Conservation (phyloP, 2,329 filamentous ascomycete genomes). For the Fusarium equiseti region DNA sequence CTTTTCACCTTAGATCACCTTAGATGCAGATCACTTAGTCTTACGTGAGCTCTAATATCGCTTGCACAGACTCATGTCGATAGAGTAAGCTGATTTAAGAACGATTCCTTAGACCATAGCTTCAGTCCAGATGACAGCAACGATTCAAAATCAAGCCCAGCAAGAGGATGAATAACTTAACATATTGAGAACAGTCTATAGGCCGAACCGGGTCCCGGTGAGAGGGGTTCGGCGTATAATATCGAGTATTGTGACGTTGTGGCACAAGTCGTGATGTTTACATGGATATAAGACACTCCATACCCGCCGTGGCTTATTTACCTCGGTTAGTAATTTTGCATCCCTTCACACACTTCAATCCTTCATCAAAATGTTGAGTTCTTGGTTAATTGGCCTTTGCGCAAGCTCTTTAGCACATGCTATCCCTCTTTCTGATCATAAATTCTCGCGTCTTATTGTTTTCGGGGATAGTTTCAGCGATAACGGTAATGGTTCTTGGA, state of each 20-base stretch:
- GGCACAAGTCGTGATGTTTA: constrained; percentile 4
- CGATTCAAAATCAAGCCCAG: no score
- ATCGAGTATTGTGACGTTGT: not conserved
- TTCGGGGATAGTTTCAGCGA: constrained; percentile 41
- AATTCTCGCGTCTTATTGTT: constrained; percentile 17
- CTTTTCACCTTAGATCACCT: no score
- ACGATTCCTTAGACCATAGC: no score
- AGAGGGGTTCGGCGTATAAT: not conserved
- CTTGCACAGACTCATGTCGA: no score
- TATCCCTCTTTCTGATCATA: not conserved
- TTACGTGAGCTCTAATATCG: no score
- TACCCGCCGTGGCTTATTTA: constrained; percentile 7
- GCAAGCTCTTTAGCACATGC: not conserved
- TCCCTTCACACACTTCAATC: constrained; percentile 4
- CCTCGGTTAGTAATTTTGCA: constrained; percentile 7
- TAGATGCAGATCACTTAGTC: no score
- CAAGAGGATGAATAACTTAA: no score
- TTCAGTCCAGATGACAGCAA: no score
- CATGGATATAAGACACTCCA: constrained; percentile 21
- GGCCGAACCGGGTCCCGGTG: not conserved
- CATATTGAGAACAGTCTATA: no score
- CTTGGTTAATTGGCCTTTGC: not conserved
- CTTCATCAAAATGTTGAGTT: constrained; percentile 3
- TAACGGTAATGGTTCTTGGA: constrained; percentile 35
- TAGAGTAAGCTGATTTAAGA: no score